A percentile compares a stretch with the other conserved stretches of the same genome.
These are phyloP conservation scores for Prunus davidiana DNA, from an alignment of 306 rosid species.

Conservation along the genomic window DNA sequence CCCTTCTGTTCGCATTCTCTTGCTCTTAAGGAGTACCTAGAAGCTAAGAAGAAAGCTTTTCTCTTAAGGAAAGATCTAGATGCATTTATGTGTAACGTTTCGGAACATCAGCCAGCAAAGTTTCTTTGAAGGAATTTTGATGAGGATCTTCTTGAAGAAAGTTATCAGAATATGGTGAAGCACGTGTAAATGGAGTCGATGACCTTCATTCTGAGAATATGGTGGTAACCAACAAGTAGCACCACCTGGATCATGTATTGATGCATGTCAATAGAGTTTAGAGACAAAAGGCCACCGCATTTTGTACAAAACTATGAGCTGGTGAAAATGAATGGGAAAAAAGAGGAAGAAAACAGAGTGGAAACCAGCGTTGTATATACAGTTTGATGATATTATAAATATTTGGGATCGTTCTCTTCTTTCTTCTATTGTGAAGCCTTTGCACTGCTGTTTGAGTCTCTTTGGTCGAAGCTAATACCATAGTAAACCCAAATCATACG, in stretches of 20 bases:
- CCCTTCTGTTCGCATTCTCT: constrained; percentile 68
- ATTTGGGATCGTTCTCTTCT: background rate
- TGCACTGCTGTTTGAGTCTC: background rate
- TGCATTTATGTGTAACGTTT: constrained; percentile 28
- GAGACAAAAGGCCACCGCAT: constrained; percentile 23
- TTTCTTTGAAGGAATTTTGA: constrained; percentile 16
- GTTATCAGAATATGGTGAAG: constrained; percentile 6
- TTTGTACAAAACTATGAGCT: constrained; percentile 12
- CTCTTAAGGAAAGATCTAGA: constrained; percentile 47
- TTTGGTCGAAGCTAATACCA: background rate
- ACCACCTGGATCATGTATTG: constrained; percentile 13
- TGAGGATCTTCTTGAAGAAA: constrained; percentile 29
- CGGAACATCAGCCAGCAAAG: constrained; percentile 18
- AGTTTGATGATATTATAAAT: background rate
- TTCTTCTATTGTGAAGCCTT: background rate
- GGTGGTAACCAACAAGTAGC: constrained; percentile 23
- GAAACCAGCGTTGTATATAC: background rate
- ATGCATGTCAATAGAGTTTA: constrained; percentile 9
- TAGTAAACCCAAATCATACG: background rate
- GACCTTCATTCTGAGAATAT: constrained; percentile 4
- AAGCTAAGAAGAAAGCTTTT: constrained; percentile 53
- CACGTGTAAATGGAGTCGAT: constrained; percentile 29
- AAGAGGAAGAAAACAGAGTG: background rate
- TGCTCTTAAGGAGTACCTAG: constrained; percentile 51
- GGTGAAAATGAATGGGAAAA: constrained; percentile 27